Conservation (phyloP, 768 basidiomycete species). For the Russula abietina region DNA sequence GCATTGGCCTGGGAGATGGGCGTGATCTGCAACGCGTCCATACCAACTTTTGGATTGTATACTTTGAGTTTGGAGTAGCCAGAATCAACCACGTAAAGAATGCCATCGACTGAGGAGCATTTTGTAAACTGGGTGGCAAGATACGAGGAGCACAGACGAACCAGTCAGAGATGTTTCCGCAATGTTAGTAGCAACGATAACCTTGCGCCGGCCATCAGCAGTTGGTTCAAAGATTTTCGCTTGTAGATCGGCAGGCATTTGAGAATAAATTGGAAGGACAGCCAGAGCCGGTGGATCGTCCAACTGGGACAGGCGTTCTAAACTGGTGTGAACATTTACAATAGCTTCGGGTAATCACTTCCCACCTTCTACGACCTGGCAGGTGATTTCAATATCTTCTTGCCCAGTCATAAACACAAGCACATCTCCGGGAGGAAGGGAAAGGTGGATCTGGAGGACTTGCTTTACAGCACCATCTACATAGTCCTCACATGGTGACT, state of each 20-base stretch:
- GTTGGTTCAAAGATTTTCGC: constrained; percentile 97
- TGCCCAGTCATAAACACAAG: constrained; percentile 99
- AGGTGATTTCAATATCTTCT: constrained; percentile 97
- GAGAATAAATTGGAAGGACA: constrained; percentile 97
- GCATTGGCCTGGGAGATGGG: constrained; percentile 99
- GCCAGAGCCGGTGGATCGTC: constrained; percentile 84
- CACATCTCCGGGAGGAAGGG: constrained; percentile 88
- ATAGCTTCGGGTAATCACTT: not conserved
- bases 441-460: constrained; percentile 92
- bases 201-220: constrained; percentile 88
- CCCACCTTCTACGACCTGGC: constrained; percentile 85
- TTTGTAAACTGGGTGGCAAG: constrained; percentile 18
- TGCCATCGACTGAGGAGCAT: constrained; percentile 75
- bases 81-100: constrained; percentile 92
- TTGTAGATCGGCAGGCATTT: constrained; percentile 98
- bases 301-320: constrained; percentile 89
- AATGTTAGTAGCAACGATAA: constrained; percentile 98
- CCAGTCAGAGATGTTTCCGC: constrained; percentile 97
- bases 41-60: constrained; percentile 98
- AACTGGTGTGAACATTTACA: constrained; percentile 7
- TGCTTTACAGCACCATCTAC: constrained; percentile 98
- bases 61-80: constrained; percentile 98
- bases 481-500: constrained; percentile 98
- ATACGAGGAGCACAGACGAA: constrained; percentile 29
- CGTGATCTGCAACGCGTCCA: constrained; percentile 98